Percentiles rank a stretch among this genome's conserved stretches.
These are phyloP conservation scores for Harrya chromipes DNA, from an alignment of 768 basidiomycete genomes.

Conservation along the genomic window DNA sequence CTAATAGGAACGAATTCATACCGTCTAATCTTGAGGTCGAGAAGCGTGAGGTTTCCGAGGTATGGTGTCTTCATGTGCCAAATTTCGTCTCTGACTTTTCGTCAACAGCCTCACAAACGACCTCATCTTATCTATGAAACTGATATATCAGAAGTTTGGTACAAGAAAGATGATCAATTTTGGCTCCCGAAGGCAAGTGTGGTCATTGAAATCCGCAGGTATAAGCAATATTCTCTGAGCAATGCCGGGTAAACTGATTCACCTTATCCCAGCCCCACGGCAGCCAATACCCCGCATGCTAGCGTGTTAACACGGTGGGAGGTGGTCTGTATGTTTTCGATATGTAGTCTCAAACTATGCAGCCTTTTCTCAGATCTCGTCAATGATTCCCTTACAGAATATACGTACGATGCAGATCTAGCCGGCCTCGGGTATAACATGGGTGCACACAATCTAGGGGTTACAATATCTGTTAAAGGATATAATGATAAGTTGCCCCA, in stretches of 20 bases:
- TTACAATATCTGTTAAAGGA: conserved; percentile 68
- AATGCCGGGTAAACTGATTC: neutral
- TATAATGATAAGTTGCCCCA: conserved; percentile 91
- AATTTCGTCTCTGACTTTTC: neutral
- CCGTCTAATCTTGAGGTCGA: conserved; percentile 83
- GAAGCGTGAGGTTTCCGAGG: conserved; percentile 65
- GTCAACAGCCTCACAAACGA: conserved; percentile 61
- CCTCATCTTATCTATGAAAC: conserved; percentile 78
- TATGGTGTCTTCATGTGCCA: conserved; percentile 26
- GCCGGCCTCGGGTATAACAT: conserved; percentile 83
- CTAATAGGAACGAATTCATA: conserved; percentile 87
- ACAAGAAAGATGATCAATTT: conserved; percentile 97
- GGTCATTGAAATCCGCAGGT: conserved; percentile 76
- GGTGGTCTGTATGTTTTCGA: neutral
- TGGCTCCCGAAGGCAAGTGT: conserved; percentile 90
- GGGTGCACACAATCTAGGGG: conserved; percentile 56
- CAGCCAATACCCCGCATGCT: conserved; percentile 61
- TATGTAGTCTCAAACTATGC: neutral
- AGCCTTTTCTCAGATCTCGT: conserved; percentile 85
- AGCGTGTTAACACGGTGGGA: conserved; percentile 69
- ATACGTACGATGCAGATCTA: conserved; percentile 87
- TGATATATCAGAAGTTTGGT: conserved; percentile 75
- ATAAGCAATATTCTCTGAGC: conserved; percentile 8
- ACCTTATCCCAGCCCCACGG: conserved; percentile 44
- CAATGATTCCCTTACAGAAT: conserved; percentile 85